Base-by-base conservation (phyloP, 1,284 basidiomycete genomes). In the Gomphus bonarii region DNA sequence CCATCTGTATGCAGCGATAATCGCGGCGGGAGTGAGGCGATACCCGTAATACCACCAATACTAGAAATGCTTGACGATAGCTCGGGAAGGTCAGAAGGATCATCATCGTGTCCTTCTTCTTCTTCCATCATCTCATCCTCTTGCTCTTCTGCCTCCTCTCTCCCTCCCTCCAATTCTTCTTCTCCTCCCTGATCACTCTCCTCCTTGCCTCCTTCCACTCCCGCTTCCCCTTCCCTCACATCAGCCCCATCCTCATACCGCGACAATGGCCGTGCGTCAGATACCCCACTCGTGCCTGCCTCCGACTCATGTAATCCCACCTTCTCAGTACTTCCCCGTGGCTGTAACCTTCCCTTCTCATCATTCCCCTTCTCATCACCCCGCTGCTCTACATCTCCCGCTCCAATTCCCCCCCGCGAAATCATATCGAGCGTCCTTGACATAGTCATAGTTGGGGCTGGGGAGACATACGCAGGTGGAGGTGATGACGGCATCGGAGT, bases 1-100 rank as follows among this genome's bases (percentile, higher is more conserved):
- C 59, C 52, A 46, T 74, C 72, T 48, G 69, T 66, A 61, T 79
- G 76, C 18, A 83, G 67, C 1, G 80, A 82, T 50, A 83, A 62
- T 18, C 82, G 73, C 7, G 82, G 81, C 3, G 81, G 77, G 20
- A 75, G 63, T 4, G 70, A 66, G 0, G 69, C 65, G 5, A 69
- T 64, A 12, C 70, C 69, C 53, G 72, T n/a, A n/a, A n/a, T n/a
- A n/a, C n/a, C n/a, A n/a, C n/a, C n/a, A n/a, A n/a, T n/a, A n/a
- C n/a, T n/a, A n/a, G n/a, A n/a, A n/a, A n/a, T n/a, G n/a, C n/a
- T n/a, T n/a, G n/a, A n/a, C n/a, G n/a, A n/a, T n/a, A n/a, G n/a
- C n/a, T n/a, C n/a, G n/a, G 58, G 48, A 59, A 55, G 57, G 61
- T 62, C 62, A 61, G 61, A 62, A 42, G 22, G 44, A 12, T 50